Base-by-base conservation (phyloP, 2,329 filamentous ascomycete genomes). In the Nothopassalora personata region DNA sequence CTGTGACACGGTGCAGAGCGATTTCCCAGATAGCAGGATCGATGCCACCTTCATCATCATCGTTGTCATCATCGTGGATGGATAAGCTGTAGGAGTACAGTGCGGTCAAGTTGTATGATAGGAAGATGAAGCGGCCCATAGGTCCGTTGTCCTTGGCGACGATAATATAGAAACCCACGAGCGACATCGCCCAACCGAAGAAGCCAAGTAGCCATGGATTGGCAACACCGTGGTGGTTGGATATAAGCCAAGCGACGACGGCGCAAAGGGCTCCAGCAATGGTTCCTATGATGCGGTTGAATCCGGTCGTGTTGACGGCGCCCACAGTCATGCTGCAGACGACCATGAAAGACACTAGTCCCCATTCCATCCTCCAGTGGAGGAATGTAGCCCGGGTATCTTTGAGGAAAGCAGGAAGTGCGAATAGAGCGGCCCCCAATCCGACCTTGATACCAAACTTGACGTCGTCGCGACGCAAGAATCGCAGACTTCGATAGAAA, bases 261-360 rank as follows among this genome's bases (percentile, higher is more conserved):
- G 93, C 90, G 63, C 87, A 87, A 1, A 82, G 71, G 6, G 91
- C 91, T 18, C 94, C 94, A 39, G 95, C 80, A 34, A 91, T 80
- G 1, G 93, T 99, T 58, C 93, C 94, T 8, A 90, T 79, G 71
- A 97, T 93, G 66, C 94, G 86, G 52, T 92, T 86, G 69, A 86
- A 86, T 4, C 91, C 92, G 0, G 93, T 97, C 1, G 93, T 96
- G 73, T 97, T 99, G 27, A 91, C 90, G 7, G 94, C 91, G 30
- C 94, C 94, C 23, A 97, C 93, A 0, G 93, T 99, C 91, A 97
- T 97, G 39, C 90, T 91, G 71, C 92, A 96, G 27, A 99, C 94
- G 70, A 97, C 86, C 93, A 97, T 97, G 78, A 96, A 97, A 0
- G 91, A 96, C 57, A 99, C 75, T 1, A 99, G 80, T 23, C 94